Evolutionary conservation across 768 basidiomycete genomes (phyloP), one percentile per base, ranked within the genome.

Genomic region (Mycena capillaripes): DNA sequence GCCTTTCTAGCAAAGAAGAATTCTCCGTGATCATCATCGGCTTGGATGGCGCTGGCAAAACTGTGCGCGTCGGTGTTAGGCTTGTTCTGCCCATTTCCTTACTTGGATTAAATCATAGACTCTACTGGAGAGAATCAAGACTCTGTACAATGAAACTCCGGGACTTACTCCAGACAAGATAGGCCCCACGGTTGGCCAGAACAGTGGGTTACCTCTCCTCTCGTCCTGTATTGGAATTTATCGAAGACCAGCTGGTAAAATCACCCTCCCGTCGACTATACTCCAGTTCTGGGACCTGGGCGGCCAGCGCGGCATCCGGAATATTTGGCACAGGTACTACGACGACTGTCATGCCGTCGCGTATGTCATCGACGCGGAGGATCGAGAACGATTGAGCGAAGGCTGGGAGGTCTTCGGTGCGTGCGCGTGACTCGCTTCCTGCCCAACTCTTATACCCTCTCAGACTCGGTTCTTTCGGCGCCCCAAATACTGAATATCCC

Each of bases 201-300:
- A 99, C 82, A 97, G 97, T 97, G 74, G 75, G 94, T 84, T 29
- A 27, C 21, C 29, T n/a, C 29, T 29, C 14, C 25, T 23, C 32
- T 27, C 50, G 4, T 27, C 34, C 63, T 16, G 53, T 32, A 17
- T 40, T 27, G 17, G 50, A 23, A 60, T 34, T 32, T 48, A 61
- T 27, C 25, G 9, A 17, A 36, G 32, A 40, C 27, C 32, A 98
- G 97, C 94, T 81, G 98, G 97, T 44, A 95, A 95, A 80, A 97
- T 99, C 70, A 92, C 91, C 0, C 88, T 99, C 6, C 96, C 98
- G 0, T 97, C 97, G 0, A 97, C 96, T 0, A 93, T 97, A 32
- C 89, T 99, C 30, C 95, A 96, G 78, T 98, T 99, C 87, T 98
- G 96, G 91, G 98, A 99, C 79, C 87, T 99, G 12, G 97, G 98